A percentile compares a stretch with the other conserved stretches of the same genome.
Evolutionary conservation across 768 basidiomycete genomes (phyloP).

Genomic region (Crepidotus variabilis): DNA sequence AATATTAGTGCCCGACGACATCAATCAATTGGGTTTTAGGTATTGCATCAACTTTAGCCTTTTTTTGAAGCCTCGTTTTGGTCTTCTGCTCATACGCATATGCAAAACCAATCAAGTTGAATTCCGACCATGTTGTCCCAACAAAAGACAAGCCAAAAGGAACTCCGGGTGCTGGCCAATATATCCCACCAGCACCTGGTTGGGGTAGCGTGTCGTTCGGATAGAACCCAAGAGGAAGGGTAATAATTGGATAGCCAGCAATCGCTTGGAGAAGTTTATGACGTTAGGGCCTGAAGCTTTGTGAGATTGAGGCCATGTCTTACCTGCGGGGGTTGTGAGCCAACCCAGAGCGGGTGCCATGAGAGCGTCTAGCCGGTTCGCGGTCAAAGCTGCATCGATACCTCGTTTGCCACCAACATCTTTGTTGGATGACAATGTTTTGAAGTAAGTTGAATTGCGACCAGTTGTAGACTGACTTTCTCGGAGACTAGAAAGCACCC

Average conservation of each 20-base stretch:
- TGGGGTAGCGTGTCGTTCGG: conserved; percentile 39
- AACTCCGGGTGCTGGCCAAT: conserved; percentile 50
- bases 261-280: conserved; percentile 35
- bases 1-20: conserved; percentile 20
- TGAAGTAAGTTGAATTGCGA: conserved; percentile 39
- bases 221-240: conserved; percentile 64
- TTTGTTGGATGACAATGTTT: conserved; percentile 39
- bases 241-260: conserved; percentile 64
- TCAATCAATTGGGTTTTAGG: conserved; percentile 48
- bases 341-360: conserved; percentile 40
- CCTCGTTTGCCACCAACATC: conserved; percentile 48
- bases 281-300: background rate
- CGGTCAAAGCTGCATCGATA: conserved; percentile 48
- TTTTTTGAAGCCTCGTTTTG: conserved; percentile 42
- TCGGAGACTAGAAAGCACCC: conserved; percentile 27
- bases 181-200: conserved; percentile 36
- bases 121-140: conserved; percentile 60
- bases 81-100: conserved; percentile 69
- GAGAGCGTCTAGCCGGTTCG: conserved; percentile 46
- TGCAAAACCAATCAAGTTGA: conserved; percentile 50
- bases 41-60: conserved; percentile 49
- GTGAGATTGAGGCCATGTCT: background rate
- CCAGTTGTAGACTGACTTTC: conserved; percentile 34
- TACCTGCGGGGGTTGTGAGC: conserved; percentile 38
- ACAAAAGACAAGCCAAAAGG: conserved; percentile 63